Evolutionary conservation across 305 asterid genomes (phyloP), one percentile per base, ranked within the genome.

Genomic region (Fraxinus latifolia): DNA sequence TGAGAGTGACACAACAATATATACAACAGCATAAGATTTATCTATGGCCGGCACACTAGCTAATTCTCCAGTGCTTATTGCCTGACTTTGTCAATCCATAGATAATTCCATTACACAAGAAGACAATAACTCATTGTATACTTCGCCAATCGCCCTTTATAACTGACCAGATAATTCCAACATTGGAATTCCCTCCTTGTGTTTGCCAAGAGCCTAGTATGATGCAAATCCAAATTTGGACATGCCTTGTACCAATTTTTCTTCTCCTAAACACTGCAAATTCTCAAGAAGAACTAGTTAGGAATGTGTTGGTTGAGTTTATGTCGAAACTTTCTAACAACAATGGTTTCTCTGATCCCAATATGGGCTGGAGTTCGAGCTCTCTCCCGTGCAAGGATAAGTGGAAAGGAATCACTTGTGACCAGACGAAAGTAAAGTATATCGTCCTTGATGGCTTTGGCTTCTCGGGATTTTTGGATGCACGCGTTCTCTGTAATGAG

Each of bases 341-440:
- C 82, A 85, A 55, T 21, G 62, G 73, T 77, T 4, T 68, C 8
- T 21, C 78, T 14, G 78, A 65, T 67, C 84, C 86, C 11, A 36
- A 7, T 72, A 19, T 27, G 0, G 90, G 87, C 5, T 91, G 95
- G 95, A 90, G 89, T 70, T 32, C 76, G 5, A 44, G 89, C 60
- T 90, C 93, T n/a, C 36, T 83, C 8, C 95, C 95, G 7, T 92
- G 95, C 82, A 7, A 29, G 73, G 90, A 78, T 32, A 32, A 50
- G 0, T 92, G 95, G 97, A 78, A 29, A 7, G 95, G 95, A 36
- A 77, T 92, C 79, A 77, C 68, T 0, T 91, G 97, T 42, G 88
- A 87, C 32, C 70, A 14, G 2, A 14, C 19, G 21, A 9, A 32
- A 27, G 90, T 91, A 77, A 74, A 77, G 82, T 74, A 72, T 36